Conservation (phyloP, 2,329 filamentous ascomycete species). For the Aspergillus sp. region DNA sequence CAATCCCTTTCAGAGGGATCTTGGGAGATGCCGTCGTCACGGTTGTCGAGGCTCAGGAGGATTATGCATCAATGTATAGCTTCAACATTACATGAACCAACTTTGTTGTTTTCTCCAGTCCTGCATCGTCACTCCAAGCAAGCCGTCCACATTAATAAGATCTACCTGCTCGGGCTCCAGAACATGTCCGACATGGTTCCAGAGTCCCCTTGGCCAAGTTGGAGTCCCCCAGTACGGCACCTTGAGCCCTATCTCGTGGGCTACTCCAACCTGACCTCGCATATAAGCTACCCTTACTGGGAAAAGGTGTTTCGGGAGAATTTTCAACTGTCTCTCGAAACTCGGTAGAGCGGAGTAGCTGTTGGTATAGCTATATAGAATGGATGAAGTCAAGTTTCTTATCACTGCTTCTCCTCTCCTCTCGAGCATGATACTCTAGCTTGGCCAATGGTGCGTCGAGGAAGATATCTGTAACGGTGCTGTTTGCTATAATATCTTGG, state of each 20-base stretch:
- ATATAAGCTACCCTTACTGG: constrained; percentile 50
- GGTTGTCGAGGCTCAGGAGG: too few relatives aligned
- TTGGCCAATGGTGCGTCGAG: constrained; percentile 53
- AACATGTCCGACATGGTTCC: constrained; percentile 62
- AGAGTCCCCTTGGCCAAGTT: constrained; percentile 58
- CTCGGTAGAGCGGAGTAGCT: constrained; percentile 69
- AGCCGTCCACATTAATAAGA: constrained; percentile 65
- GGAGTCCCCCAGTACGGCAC: constrained; percentile 66
- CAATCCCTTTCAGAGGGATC: too few relatives aligned
- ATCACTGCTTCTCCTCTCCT: background rate
- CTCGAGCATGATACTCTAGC: background rate
- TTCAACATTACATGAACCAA: constrained; percentile 15
- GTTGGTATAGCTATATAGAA: constrained; percentile 57
- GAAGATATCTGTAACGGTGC: constrained; percentile 53
- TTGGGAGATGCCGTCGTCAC: too few relatives aligned
- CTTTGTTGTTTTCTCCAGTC: constrained; percentile 41
- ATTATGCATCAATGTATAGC: too few relatives aligned
- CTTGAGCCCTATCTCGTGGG: constrained; percentile 58
- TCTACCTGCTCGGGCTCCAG: constrained; percentile 63
- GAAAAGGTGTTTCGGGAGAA: constrained; percentile 55
- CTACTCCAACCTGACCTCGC: constrained; percentile 52
- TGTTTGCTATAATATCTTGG: constrained; percentile 41
- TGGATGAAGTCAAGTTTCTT: background rate
- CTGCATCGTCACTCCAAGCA: constrained; percentile 51
- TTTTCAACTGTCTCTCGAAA: constrained; percentile 60